Base-by-base conservation (phyloP, 2,329 filamentous ascomycete species). In the Rutstroemia sp. region DNA sequence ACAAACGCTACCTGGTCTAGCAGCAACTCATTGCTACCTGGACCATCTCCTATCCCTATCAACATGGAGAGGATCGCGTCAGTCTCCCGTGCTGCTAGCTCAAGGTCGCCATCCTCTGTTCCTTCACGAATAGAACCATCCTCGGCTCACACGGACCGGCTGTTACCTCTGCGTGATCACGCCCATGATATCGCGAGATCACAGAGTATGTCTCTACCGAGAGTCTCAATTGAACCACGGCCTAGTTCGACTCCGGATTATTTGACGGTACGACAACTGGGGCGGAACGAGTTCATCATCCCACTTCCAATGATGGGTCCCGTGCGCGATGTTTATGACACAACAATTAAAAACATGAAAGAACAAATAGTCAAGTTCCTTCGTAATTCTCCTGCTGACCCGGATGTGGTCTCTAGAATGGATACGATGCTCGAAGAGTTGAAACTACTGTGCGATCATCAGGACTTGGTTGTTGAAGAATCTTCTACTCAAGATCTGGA, bases 291-390 rank as follows among this genome's bases (percentile, higher is more conserved):
- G 47, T 78, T 78, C 59, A 61, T 78, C 4, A 69, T 86, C 34
- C 83, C 82, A 0, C 69, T 86, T 0, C 79, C 82, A 0, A 77
- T 85, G 60, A 76, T 79, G 16, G 72, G 79, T 14, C 79, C 75
- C 51, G 71, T 74, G 8, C 75, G 81, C 16, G 73, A 76, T 2
- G 71, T 76, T 16, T 85, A 85, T 59, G 70, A 78, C 39, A 73
- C 77, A 30, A 73, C 74, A 1, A 70, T 85, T 17, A 65, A 72
- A 10, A 70, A 75, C 14, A 72, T 73, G 59, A 74, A 73, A 57
- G 61, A 66, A 6, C 69, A 73, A 1, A 74, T 81, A n/a, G 68
- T 73, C 16, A 69, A 72, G 1, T 83, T 80, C 59, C 78, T 82
- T 53, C 73, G 65, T 3, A 73, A 76, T 30, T 17, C 39, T 19